Percentiles rank a stretch among this genome's conserved stretches.
Evolutionary conservation across 192 early-diverging fungal genomes (phyloP).

Genomic region (Podochytrium sp.): DNA sequence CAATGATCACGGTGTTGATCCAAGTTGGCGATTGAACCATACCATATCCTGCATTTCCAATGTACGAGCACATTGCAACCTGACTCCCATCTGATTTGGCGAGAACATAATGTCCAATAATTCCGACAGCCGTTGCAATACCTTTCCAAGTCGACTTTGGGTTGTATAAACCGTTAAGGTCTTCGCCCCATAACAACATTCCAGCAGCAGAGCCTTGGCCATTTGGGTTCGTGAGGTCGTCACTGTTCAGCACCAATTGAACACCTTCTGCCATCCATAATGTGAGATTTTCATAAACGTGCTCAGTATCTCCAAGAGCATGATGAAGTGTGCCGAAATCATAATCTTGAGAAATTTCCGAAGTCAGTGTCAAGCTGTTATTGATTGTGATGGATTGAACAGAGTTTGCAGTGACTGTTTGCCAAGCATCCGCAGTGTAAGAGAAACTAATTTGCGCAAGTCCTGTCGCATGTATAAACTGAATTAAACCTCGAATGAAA

Average conservation of each 20-base stretch:
- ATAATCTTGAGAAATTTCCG: neutral
- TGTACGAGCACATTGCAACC: slow-evolving; percentile 1
- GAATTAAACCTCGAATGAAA: too few relatives aligned
- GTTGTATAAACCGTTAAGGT: slow-evolving; percentile 18
- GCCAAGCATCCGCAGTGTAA: slow-evolving; percentile 10
- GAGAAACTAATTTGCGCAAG: neutral
- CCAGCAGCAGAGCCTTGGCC: neutral
- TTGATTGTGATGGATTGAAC: neutral
- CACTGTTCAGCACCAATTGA: neutral
- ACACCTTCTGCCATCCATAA: neutral
- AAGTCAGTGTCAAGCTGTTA: neutral
- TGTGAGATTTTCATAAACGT: neutral
- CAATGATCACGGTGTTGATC: neutral
- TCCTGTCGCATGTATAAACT: too few relatives aligned
- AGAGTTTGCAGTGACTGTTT: too few relatives aligned
- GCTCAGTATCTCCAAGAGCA: neutral
- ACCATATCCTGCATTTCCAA: slow-evolving; percentile 10
- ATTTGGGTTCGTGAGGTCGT: neutral
- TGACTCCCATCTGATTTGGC: slow-evolving; percentile 15
- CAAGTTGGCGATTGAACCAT: neutral
- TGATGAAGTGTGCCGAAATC: neutral
- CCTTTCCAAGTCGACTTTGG: neutral
- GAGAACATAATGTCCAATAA: slow-evolving; percentile 10
- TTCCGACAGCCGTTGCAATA: slow-evolving; percentile 3
- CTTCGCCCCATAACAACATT: neutral